Evolutionary conservation across 1,284 basidiomycete genomes (phyloP).

Genomic region (Ustilago lituana): DNA sequence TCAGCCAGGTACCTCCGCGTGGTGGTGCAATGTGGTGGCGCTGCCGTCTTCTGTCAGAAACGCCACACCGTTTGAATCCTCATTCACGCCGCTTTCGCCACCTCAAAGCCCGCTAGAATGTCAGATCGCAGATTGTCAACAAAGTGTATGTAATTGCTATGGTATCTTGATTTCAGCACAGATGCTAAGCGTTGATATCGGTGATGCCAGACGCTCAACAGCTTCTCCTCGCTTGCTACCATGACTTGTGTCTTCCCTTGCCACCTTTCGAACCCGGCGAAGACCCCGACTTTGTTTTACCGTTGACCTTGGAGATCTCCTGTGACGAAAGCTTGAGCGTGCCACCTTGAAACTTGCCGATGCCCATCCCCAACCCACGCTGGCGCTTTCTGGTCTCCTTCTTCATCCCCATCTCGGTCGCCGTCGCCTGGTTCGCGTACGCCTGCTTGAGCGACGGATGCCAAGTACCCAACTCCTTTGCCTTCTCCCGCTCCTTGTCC

Average conservation of each 20-base stretch:
- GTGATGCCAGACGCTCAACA: no score
- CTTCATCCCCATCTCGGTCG: conserved; percentile 50
- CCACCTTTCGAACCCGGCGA: conserved; percentile 17
- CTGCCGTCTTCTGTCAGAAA: no score
- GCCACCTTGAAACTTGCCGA: conserved; percentile 62
- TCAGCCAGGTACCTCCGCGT: no score
- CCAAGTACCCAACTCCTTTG: conserved; percentile 63
- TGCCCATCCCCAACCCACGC: conserved; percentile 60
- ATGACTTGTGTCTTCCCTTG: conserved; percentile 18
- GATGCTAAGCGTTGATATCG: no score
- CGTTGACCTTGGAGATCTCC: conserved; percentile 58
- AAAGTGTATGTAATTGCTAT: no score
- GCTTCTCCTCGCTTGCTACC: no score
- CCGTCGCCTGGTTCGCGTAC: conserved; percentile 44
- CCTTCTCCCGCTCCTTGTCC: conserved; percentile 59
- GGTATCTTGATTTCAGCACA: no score
- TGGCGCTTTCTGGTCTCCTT: conserved; percentile 48
- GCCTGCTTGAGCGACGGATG: conserved; percentile 55
- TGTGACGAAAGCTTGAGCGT: conserved; percentile 51
- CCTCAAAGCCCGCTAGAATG: no score
- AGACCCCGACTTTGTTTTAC: conserved; percentile 13
- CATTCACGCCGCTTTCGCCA: no score
- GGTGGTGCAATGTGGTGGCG: no score
- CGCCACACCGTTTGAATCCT: no score
- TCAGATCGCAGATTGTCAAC: no score